These are phyloP conservation scores for Arthrinium phaeospermum DNA, from an alignment of 2,329 filamentous ascomycete species.

Conservation along the genomic window DNA sequence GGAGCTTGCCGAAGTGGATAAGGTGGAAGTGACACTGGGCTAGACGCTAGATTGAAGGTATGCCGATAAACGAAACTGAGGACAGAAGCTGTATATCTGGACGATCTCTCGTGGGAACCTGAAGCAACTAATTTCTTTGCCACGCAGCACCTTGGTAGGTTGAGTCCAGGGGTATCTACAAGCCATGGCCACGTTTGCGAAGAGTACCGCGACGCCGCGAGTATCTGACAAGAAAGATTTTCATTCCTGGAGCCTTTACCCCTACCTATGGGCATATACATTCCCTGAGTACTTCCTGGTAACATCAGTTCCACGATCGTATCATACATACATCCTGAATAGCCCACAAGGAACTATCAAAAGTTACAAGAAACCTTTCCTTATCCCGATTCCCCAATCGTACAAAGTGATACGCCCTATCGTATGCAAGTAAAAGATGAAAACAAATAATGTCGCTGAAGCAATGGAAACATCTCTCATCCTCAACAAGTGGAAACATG, in stretches of 20 bases:
- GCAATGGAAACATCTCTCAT: not conserved
- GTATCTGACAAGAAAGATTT: not conserved
- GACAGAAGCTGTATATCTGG: too few species aligned
- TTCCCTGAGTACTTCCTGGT: too few species aligned
- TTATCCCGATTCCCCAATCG: not conserved
- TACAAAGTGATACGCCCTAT: not conserved
- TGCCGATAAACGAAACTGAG: too few species aligned
- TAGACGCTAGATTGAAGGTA: not conserved
- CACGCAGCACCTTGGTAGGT: too few species aligned
- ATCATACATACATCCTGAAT: not conserved
- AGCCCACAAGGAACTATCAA: not conserved
- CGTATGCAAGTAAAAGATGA: not conserved
- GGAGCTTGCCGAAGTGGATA: not conserved
- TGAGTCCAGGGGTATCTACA: too few species aligned
- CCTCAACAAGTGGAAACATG: not conserved
- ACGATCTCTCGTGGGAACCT: too few species aligned
- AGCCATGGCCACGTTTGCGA: not conserved
- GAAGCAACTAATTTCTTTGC: too few species aligned
- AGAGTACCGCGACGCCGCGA: not conserved
- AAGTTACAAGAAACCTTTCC: not conserved
- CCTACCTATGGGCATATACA: not conserved
- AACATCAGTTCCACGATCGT: not conserved
- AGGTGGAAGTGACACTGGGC: not conserved
- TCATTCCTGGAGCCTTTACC: not conserved
- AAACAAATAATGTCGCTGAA: not conserved